Evolutionary conservation across 495 filamentous ascomycete species (phyloP), one percentile per base, ranked within the genome.

Genomic region (Xylaria cubensis): DNA sequence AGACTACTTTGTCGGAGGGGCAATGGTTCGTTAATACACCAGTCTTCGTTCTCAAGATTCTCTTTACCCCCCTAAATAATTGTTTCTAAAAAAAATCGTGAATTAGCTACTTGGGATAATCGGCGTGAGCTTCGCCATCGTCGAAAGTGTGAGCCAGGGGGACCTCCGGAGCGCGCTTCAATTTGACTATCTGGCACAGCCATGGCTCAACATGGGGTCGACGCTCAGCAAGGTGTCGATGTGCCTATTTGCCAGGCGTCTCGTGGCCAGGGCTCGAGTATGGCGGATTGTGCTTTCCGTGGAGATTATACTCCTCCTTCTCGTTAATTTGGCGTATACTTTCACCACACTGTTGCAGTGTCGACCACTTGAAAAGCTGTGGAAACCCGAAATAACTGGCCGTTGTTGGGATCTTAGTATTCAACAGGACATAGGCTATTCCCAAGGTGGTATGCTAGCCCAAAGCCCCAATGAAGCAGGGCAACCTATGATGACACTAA

Each of bases 151-250:
- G n/a, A 66, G 76, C 4, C 48, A 72, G 1, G 72, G 77, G 41
- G 58, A 73, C 12, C 15, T 69, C 1, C 77, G 46, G 61, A 67
- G 72, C 12, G 80, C 80, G 12, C 51, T 81, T 10, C 72, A 81
- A 72, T 83, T 80, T 72, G 72, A 79, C 48, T 70, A 80, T 7
- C 67, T 83, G 1, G 80, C 78, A 5, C 77, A 79, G 71, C 81
- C 81, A 5, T 83, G 81, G 81, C 75, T 78, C 24, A 73, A 80
- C 55, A 76, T 83, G 76, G 78, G 80, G 41, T 76, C 74, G 15
- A 80, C 80, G 0, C 74, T 83, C 32, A 73, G 75, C 76, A 82
- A 81, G 76, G 78, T 81, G 26, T 77, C 80, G 4, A 80, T 83
- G 29, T 83, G 75, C 56, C 72, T 83, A 15, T 76, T 80, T 64